Conservation (phyloP, 768 basidiomycete genomes). For the Mycena vulgaris region DNA sequence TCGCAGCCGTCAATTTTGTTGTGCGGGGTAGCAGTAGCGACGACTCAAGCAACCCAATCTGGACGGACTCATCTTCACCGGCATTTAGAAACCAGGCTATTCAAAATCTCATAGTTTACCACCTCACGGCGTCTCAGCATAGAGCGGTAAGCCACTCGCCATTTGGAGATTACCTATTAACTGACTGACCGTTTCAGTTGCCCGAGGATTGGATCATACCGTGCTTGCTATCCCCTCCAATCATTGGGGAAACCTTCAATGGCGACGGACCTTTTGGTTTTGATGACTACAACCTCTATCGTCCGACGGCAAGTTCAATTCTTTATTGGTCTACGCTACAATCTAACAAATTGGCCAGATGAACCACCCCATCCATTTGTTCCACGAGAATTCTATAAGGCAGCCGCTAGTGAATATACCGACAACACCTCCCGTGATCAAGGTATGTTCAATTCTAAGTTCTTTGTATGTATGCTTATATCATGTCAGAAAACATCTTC, state of each 20-base stretch:
- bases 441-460: neutral
- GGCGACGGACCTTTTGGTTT: constrained; percentile 29
- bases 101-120: constrained; percentile 15
- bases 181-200: neutral
- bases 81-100: neutral
- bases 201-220: neutral
- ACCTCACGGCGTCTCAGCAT: neutral
- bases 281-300: constrained; percentile 34
- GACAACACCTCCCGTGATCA: neutral
- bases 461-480: too few relatives aligned
- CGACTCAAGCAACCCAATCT: neutral
- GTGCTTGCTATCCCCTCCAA: neutral
- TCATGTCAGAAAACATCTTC: too few relatives aligned
- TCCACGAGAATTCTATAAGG: neutral
- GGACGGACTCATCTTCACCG: neutral
- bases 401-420: neutral
- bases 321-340: neutral
- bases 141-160: neutral
- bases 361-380: constrained; percentile 28
- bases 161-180: neutral
- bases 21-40: neutral
- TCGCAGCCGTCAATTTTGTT: constrained; percentile 22
- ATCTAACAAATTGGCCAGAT: constrained; percentile 13
- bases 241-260: neutral
- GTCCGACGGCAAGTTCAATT: constrained; percentile 22